Conservation (phyloP, 2,329 filamentous ascomycete species). For the Capronia epimyces region DNA sequence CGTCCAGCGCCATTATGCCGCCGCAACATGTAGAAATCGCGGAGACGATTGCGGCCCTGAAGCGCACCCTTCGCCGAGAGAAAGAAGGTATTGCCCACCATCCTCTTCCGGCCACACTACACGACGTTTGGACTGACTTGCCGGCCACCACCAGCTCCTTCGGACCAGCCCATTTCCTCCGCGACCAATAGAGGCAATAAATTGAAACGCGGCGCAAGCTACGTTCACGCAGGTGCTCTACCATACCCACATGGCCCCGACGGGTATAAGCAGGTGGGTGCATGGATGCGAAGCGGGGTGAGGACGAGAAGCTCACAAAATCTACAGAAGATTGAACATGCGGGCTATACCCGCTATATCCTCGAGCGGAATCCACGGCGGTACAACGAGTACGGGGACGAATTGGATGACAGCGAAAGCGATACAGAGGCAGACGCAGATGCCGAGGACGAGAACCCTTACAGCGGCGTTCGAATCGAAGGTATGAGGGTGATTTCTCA, state of each 20-base stretch:
- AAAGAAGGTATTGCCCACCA: conserved; percentile 38
- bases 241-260: conserved; percentile 48
- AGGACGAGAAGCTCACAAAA: conserved; percentile 8
- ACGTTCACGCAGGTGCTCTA: conserved; percentile 52
- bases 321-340: conserved; percentile 54
- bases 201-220: conserved; percentile 53
- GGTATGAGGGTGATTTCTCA: conserved; percentile 37
- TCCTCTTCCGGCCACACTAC: neutral
- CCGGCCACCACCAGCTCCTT: conserved; percentile 11
- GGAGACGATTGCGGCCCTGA: conserved; percentile 53
- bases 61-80: conserved; percentile 46
- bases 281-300: neutral
- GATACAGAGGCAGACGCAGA: conserved; percentile 54
- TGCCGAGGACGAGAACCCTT: conserved; percentile 58
- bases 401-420: conserved; percentile 54
- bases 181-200: conserved; percentile 59
- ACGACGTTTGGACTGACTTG: neutral
- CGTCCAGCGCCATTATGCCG: conserved; percentile 19
- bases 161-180: conserved; percentile 51
- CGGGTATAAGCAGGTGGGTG: conserved; percentile 51
- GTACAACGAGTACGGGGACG: conserved; percentile 60
- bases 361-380: conserved; percentile 54
- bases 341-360: conserved; percentile 57
- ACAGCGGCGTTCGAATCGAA: conserved; percentile 53
- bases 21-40: conserved; percentile 36